Conservation (phyloP, 164 flowering plant species). For the Vitis rupestris region DNA sequence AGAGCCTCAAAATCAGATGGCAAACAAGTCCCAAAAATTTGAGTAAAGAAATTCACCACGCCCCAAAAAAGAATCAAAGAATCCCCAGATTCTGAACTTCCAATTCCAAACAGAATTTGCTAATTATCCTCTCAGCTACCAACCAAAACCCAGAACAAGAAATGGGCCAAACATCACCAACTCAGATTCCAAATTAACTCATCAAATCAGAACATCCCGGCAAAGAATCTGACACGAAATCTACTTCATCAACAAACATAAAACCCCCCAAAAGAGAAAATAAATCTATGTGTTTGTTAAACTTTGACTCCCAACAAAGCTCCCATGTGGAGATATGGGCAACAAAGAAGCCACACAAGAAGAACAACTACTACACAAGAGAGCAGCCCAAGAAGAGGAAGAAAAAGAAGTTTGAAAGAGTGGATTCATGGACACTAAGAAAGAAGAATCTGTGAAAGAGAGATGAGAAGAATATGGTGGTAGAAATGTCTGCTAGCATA, state of each 20-base stretch:
- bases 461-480: constrained; percentile 46
- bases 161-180: constrained; percentile 11
- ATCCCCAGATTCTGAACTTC: constrained; percentile 26
- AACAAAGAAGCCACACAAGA: constrained; percentile 1
- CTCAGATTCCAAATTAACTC: constrained; percentile 29
- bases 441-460: constrained; percentile 29
- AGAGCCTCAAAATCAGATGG: constrained; percentile 16
- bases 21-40: constrained; percentile 4
- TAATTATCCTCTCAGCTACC: constrained; percentile 13
- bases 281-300: constrained; percentile 28
- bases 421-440: constrained; percentile 26
- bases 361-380: background rate
- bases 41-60: constrained; percentile 14
- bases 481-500: constrained; percentile 45
- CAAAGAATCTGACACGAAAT: constrained; percentile 30
- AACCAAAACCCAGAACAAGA: constrained; percentile 24
- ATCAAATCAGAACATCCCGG: constrained; percentile 18
- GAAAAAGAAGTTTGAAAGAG: constrained; percentile 10
- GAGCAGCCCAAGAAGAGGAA: background rate
- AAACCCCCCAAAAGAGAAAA: constrained; percentile 5
- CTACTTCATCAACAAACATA: constrained; percentile 6
- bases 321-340: constrained; percentile 17
- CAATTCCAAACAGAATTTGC: constrained; percentile 12
- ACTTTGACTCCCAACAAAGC: constrained; percentile 19
- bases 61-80: constrained; percentile 22